Conservation (phyloP, 768 basidiomycete genomes). For the Favolaschia claudopus region DNA sequence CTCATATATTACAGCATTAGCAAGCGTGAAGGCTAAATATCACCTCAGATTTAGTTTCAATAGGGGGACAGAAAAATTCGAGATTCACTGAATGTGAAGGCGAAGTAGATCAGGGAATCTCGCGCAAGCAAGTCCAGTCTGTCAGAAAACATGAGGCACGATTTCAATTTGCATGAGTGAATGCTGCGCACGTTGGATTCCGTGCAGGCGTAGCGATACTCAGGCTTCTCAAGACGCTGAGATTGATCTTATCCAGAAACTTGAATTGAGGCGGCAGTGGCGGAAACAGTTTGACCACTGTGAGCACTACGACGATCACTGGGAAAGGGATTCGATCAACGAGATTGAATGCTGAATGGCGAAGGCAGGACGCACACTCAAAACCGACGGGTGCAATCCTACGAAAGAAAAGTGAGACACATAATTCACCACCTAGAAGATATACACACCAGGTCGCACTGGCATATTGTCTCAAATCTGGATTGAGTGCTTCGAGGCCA, state of each 20-base stretch:
- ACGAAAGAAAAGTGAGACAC: background rate
- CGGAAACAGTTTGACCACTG: constrained; percentile 21
- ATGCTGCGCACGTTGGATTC: constrained; percentile 19
- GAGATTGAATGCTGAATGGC: background rate
- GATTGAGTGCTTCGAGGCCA: constrained; percentile 3
- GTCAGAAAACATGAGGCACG: background rate
- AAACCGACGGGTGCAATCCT: constrained; percentile 28
- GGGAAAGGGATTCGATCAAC: background rate
- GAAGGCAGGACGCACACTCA: constrained; percentile 13
- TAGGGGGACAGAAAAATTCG: no score
- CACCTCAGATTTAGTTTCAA: background rate
- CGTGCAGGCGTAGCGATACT: background rate
- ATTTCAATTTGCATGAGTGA: background rate
- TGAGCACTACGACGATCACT: constrained; percentile 21
- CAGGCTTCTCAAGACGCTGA: constrained; percentile 1
- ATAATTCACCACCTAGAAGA: background rate
- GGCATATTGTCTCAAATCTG: constrained; percentile 9
- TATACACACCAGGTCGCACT: constrained; percentile 18
- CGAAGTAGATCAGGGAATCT: constrained; percentile 25
- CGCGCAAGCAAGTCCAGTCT: constrained; percentile 25
- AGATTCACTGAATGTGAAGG: constrained; percentile 19
- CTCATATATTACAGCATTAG: constrained; percentile 19
- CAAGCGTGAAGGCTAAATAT: constrained; percentile 17
- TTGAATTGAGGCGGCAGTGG: background rate
- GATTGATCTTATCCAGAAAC: background rate